Evolutionary conservation across 2,329 filamentous ascomycete genomes (phyloP).

Genomic region (Aureobasidium sp.): DNA sequence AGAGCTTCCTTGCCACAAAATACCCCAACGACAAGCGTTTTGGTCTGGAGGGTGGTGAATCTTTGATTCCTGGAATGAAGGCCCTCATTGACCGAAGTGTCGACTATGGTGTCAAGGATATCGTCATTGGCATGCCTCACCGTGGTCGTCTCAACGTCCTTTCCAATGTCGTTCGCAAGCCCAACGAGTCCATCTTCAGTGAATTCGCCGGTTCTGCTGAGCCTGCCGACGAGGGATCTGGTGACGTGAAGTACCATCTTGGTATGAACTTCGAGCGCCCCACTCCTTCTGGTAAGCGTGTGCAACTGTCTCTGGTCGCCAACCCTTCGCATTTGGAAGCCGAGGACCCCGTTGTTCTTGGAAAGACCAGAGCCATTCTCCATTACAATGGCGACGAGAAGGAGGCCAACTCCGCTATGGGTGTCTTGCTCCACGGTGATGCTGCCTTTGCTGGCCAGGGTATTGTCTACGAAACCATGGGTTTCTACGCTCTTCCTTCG

Average conservation of each 20-base stretch:
- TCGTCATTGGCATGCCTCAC: constrained; percentile 99
- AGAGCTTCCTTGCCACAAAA: constrained; percentile 90
- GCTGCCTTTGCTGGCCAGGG: constrained; percentile 95
- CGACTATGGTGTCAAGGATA: constrained; percentile 97
- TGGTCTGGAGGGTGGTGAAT: constrained; percentile 94
- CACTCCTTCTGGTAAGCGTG: constrained; percentile 94
- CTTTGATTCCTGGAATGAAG: constrained; percentile 97
- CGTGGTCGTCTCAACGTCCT: constrained; percentile 96
- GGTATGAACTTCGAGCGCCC: constrained; percentile 99
- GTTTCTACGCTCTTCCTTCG: constrained; percentile 89
- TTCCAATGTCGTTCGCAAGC: constrained; percentile 97
- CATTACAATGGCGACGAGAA: constrained; percentile 98
- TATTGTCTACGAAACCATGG: constrained; percentile 96
- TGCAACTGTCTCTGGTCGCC: constrained; percentile 96
- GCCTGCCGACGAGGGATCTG: constrained; percentile 89
- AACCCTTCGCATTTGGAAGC: constrained; percentile 98
- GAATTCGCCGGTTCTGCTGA: constrained; percentile 87
- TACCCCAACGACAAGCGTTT: constrained; percentile 99
- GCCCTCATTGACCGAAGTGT: constrained; percentile 96
- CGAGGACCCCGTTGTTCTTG: constrained; percentile 94
- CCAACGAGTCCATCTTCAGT: constrained; percentile 98
- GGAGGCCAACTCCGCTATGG: constrained; percentile 84
- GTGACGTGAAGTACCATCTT: constrained; percentile 98
- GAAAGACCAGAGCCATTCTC: constrained; percentile 95
- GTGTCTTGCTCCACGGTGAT: constrained; percentile 92